phyloP scores from a whole-genome alignment of 1,139 yeast genomes.

The Pichia sp. region DNA sequence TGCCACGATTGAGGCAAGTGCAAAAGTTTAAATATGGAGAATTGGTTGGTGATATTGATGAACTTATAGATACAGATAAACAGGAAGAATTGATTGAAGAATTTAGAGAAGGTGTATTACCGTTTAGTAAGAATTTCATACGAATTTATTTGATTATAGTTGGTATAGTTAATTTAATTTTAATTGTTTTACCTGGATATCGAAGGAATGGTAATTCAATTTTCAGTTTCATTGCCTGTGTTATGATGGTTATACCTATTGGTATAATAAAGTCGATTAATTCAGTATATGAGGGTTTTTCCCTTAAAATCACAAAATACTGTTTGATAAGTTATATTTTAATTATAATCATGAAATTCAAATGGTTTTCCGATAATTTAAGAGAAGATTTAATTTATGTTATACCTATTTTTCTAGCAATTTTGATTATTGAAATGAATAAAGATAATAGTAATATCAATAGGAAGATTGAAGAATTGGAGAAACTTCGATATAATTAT shows the following conservation, averaged over 20 bases:
- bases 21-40: constrained; percentile 19
- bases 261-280: too few species aligned
- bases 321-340: neutral
- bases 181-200: constrained; percentile 22
- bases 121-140: constrained; percentile 7
- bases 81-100: constrained; percentile 19
- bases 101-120: constrained; percentile 10
- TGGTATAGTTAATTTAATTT: constrained; percentile 17
- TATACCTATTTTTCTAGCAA: constrained; percentile 22
- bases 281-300: too few species aligned
- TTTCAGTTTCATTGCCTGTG: constrained; percentile 21
- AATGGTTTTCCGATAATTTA: neutral
- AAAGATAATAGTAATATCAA: constrained; percentile 17
- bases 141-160: constrained; percentile 14
- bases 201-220: constrained; percentile 19
- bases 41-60: constrained; percentile 7
- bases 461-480: constrained; percentile 17
- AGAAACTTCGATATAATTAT: constrained; percentile 21
- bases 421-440: constrained; percentile 15
- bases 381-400: constrained; percentile 14
- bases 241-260: constrained; percentile 11
- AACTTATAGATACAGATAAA: constrained; percentile 19
- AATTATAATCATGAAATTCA: neutral
- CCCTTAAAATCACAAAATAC: neutral
- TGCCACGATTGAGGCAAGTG: constrained; percentile 26